Evolutionary conservation across 306 rosid species (phyloP).

Genomic region (Trifolium fragiferum): DNA sequence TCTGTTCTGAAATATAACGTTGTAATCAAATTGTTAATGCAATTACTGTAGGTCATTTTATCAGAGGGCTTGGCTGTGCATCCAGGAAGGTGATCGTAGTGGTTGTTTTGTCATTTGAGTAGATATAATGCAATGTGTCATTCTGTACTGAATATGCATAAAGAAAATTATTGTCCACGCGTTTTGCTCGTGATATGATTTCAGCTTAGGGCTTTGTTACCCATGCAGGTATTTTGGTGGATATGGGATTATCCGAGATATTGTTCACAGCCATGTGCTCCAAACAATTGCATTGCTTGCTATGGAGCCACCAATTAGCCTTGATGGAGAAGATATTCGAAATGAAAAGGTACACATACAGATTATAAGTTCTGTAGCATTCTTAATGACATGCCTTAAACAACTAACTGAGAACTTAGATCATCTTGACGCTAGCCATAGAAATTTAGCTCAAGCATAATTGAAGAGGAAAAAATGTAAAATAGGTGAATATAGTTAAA

Average conservation of each 20-base stretch:
- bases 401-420: background rate
- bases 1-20: conserved; percentile 19
- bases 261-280: conserved; percentile 88
- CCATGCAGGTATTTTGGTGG: conserved; percentile 76
- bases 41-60: conserved; percentile 64
- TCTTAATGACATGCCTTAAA: conserved; percentile 10
- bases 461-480: background rate
- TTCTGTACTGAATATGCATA: conserved; percentile 17
- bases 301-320: conserved; percentile 94
- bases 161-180: conserved; percentile 7
- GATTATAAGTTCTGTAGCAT: conserved; percentile 27
- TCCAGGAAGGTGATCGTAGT: conserved; percentile 70
- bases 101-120: conserved; percentile 40
- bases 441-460: conserved; percentile 9
- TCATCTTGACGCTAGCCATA: too few species aligned
- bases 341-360: conserved; percentile 78
- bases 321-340: conserved; percentile 90
- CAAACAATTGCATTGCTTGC: conserved; percentile 93
- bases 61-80: conserved; percentile 80
- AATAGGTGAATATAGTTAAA: background rate
- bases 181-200: conserved; percentile 34
- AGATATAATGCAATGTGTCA: conserved; percentile 30
- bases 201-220: conserved; percentile 28
- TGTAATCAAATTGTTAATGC: conserved; percentile 21
- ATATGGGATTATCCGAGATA: conserved; percentile 86